Base-by-base conservation (phyloP, 441 rosid genomes). In the Lepidium campestre region DNA sequence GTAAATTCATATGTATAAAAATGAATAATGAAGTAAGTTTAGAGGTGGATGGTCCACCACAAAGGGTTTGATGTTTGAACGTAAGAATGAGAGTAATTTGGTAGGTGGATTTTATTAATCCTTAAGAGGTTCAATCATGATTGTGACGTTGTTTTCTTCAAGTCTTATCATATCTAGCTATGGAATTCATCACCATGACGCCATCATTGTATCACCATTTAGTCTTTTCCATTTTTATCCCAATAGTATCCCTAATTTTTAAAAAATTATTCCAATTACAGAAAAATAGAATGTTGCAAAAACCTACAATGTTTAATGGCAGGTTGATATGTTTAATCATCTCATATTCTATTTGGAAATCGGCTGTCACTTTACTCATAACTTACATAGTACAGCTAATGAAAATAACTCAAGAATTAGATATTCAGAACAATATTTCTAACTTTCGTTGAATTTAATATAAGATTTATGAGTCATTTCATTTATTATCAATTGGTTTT, bases 131-230 rank as follows among this genome's bases (percentile, higher is more conserved):
- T 32, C 47, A 64, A 23, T 65, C 56, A 65, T 32, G 61, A 72
- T 44, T 53, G 56, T 72, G 67, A 58, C 53, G 62, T 58, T 65
- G 61, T 46, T 45, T 52, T 72, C 32, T 17, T 50, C 47, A 17
- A 49, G 25, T 25, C 25, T 48, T 47, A 25, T 57, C 45, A 22
- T 31, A 48, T 47, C 17, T 45, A 49, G 40, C 48, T 15, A 65
- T 50, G 14, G 12, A 52, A 42, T 64, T 42, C 76, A 65, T 72
- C 76, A 65, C 67, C 56, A 50, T 72, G 72, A 72, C 71, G 72
- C 42, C 50, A 65, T 27, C 35, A 20, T 49, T 41, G 36, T 25
- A 72, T 58, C 76, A 65, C 36, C 67, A 65, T 72, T 65, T 41
- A n/a, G 54, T 57, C 19, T 49, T 57, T 56, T 27, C 32, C 46